phyloP scores from a whole-genome alignment of 345 rosid species.

The Citropsis articulata region DNA sequence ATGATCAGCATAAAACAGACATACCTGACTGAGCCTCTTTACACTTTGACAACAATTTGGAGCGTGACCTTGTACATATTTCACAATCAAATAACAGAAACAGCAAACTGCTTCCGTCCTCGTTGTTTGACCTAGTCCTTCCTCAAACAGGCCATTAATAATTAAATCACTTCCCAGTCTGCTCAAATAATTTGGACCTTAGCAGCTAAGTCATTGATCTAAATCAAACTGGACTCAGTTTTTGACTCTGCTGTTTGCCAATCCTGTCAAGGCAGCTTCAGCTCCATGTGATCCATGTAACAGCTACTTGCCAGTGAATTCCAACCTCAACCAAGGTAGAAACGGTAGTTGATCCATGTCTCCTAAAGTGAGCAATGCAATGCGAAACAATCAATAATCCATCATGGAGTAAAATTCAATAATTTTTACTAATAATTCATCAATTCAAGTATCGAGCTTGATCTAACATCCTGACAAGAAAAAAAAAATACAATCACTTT shows the following conservation, averaged over 20 bases:
- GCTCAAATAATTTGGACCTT: not conserved
- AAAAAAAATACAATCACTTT: no score
- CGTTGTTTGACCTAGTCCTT: not conserved
- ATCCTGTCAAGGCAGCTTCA: not conserved
- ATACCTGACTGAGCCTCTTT: not conserved
- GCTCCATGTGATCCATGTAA: not conserved
- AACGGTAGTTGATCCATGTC: not conserved
- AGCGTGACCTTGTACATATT: not conserved
- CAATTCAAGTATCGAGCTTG: no score
- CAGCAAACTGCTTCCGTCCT: not conserved
- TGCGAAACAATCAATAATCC: no score
- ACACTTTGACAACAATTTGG: not conserved
- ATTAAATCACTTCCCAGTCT: not conserved
- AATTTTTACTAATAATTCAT: conserved; percentile 33
- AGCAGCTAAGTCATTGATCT: not conserved
- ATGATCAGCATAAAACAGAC: not conserved
- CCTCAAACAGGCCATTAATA: not conserved
- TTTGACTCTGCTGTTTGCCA: no score
- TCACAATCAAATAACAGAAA: not conserved
- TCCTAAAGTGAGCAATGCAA: not conserved
- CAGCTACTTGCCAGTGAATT: not conserved
- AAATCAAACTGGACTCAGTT: not conserved
- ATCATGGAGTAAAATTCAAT: not conserved
- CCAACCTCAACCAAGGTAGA: not conserved
- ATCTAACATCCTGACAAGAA: no score